phyloP scores from a whole-genome alignment of 768 basidiomycete species.

The Dioszegia hungarica region DNA sequence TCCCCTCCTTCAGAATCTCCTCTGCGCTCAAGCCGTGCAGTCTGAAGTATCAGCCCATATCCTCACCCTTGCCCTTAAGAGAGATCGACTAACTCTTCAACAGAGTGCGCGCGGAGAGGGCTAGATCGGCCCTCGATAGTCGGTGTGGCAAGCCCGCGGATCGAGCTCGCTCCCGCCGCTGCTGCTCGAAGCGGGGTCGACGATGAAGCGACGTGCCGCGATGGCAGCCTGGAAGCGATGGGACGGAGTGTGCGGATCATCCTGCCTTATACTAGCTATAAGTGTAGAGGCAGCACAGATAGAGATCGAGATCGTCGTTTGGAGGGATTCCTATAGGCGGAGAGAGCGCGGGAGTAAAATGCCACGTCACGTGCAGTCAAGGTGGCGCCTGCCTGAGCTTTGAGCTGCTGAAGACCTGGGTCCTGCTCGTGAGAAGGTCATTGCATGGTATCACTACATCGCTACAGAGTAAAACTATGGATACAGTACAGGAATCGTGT shows the following conservation, averaged over 20 bases:
- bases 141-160: slow-evolving; percentile 36
- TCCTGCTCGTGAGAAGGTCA: too few species aligned
- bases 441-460: too few species aligned
- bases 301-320: background rate
- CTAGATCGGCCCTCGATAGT: slow-evolving; percentile 24
- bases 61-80: background rate
- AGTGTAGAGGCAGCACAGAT: background rate
- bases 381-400: too few species aligned
- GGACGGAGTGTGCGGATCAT: slow-evolving; percentile 30
- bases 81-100: slow-evolving; percentile 43
- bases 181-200: background rate
- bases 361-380: too few species aligned
- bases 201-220: slow-evolving; percentile 2
- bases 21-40: slow-evolving; percentile 71
- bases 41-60: slow-evolving; percentile 14
- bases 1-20: slow-evolving; percentile 73
- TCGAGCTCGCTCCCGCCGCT: slow-evolving; percentile 15
- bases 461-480: too few species aligned
- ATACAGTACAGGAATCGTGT: too few species aligned
- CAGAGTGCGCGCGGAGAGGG: slow-evolving; percentile 43
- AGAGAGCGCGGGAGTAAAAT: background rate
- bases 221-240: slow-evolving; percentile 12
- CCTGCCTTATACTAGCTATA: background rate
- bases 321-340: background rate
- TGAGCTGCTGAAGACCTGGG: too few species aligned